Percentiles rank a stretch among this genome's conserved stretches.
These are phyloP conservation scores for Xanthoceras sorbifolium DNA, from an alignment of 345 rosid genomes.

Conservation along the genomic window DNA sequence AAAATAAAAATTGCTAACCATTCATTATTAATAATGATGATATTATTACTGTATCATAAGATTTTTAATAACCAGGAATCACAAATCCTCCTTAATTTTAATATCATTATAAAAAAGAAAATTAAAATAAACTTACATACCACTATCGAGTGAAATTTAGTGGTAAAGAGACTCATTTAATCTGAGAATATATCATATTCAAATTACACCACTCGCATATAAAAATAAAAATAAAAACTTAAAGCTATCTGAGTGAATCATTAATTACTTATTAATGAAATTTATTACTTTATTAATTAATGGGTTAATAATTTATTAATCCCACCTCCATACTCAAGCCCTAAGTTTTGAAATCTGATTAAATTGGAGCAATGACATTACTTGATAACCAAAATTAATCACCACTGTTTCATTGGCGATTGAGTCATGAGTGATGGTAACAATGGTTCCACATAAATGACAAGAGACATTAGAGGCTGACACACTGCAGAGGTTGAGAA, in stretches of 20 bases:
- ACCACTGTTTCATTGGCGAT: conserved; percentile 7
- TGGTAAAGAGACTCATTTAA: too few relatives aligned
- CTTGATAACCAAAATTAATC: not conserved
- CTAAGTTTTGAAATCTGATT: not conserved
- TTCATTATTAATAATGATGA: too few relatives aligned
- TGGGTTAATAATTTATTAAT: not conserved
- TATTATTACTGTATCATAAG: too few relatives aligned
- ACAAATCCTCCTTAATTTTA: too few relatives aligned
- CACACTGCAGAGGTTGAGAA: not conserved
- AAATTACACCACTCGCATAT: too few relatives aligned
- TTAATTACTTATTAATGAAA: not conserved
- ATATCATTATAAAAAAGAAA: too few relatives aligned
- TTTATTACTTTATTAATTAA: not conserved
- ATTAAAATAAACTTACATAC: too few relatives aligned
- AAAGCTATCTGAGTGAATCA: not conserved
- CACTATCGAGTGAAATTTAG: too few relatives aligned
- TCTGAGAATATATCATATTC: too few relatives aligned
- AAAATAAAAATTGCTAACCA: too few relatives aligned
- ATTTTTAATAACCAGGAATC: too few relatives aligned
- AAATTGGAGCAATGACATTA: not conserved
- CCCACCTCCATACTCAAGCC: not conserved
- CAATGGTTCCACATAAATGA: not conserved
- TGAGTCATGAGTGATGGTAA: not conserved
- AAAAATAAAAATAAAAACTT: too few relatives aligned
- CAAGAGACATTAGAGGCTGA: conserved; percentile 6